phyloP scores from a whole-genome alignment of 2,329 filamentous ascomycete species.

The Trichoderma semiorbis region DNA sequence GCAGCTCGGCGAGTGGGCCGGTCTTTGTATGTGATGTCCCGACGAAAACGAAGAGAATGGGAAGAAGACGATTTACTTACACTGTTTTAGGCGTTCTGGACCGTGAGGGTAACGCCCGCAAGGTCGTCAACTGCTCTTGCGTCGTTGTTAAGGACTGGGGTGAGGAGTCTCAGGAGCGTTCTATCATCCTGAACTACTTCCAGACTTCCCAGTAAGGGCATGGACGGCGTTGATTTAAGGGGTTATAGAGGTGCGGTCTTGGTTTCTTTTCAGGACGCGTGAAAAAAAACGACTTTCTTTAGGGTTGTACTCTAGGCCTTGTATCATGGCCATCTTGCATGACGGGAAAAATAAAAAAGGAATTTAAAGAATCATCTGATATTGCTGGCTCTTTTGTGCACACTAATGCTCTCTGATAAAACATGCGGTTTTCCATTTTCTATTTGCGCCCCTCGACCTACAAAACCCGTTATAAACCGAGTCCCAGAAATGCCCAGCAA shows the following conservation, averaged over 20 bases:
- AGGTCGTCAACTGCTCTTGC: slow-evolving; percentile 99
- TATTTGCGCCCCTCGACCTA: slow-evolving; percentile 19
- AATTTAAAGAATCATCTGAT: slow-evolving; percentile 14
- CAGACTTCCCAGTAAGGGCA: slow-evolving; percentile 71
- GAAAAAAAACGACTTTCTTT: slow-evolving; percentile 30
- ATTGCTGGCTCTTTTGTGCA: background rate
- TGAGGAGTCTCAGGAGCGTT: slow-evolving; percentile 99
- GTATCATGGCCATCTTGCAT: slow-evolving; percentile 35
- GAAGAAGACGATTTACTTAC: slow-evolving; percentile 30
- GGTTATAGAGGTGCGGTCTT: slow-evolving; percentile 40
- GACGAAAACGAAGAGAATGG: background rate
- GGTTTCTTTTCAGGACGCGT: slow-evolving; percentile 30
- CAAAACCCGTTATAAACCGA: background rate
- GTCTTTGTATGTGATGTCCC: slow-evolving; percentile 76
- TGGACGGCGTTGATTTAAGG: slow-evolving; percentile 35
- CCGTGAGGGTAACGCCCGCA: slow-evolving; percentile 98
- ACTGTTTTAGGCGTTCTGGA: slow-evolving; percentile 77
- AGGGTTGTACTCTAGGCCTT: slow-evolving; percentile 43
- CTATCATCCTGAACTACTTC: slow-evolving; percentile 99
- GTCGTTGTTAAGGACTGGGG: slow-evolving; percentile 99
- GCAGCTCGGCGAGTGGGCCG: slow-evolving; percentile 99
- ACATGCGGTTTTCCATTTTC: background rate
- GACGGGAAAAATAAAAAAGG: slow-evolving; percentile 39
- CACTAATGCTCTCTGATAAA: background rate
- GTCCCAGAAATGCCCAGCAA: background rate